Base-by-base conservation (phyloP, 169 alveolate species). In the Sarcocystis neurona region DNA sequence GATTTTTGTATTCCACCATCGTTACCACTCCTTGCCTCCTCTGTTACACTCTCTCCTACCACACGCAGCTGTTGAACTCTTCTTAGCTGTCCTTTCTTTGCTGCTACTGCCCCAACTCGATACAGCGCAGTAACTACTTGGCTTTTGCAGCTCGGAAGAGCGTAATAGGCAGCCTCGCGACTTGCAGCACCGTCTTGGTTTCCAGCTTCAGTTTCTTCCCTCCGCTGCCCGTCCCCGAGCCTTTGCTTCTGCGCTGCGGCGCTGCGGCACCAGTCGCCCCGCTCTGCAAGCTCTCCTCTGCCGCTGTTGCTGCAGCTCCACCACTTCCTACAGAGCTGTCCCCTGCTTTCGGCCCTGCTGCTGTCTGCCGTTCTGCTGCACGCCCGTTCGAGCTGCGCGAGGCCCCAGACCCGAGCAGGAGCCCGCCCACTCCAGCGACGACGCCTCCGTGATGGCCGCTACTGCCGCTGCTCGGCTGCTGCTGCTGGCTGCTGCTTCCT, bases 91-190 rank as follows among this genome's bases (percentile, higher is more conserved):
- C n/a, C n/a, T n/a, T n/a, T n/a, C n/a, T n/a, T n/a, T n/a, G n/a
- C n/a, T n/a, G n/a, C n/a, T n/a, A n/a, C n/a, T n/a, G n/a, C n/a
- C n/a, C n/a, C n/a, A n/a, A n/a, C n/a, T n/a, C n/a, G n/a, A n/a
- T n/a, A 53, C 12, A 53, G 66, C 66, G 43, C n/a, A 15, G 15
- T 23, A 15, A 6, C 56, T 72, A 88, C 50, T 88, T 88, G 63
- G 91, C 91, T 85, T 88, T 88, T 63, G 91, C 91, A 41, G 88
- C 91, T 32, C 91, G 87, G n/a, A 88, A 88, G 77, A 88, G 91
- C 66, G 91, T 56, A 84, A 88, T 88, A 20, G 91, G 91, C 80
- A 88, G 88, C 91, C 63, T 77, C 84, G 91, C 91, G 70, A 88
- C 91, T 60, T 88, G 87, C 88, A 88, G 87, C 46, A 88, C 91